phyloP scores from a whole-genome alignment of 1,139 yeast genomes.

The Spencermartinsiella ligniputridi region DNA sequence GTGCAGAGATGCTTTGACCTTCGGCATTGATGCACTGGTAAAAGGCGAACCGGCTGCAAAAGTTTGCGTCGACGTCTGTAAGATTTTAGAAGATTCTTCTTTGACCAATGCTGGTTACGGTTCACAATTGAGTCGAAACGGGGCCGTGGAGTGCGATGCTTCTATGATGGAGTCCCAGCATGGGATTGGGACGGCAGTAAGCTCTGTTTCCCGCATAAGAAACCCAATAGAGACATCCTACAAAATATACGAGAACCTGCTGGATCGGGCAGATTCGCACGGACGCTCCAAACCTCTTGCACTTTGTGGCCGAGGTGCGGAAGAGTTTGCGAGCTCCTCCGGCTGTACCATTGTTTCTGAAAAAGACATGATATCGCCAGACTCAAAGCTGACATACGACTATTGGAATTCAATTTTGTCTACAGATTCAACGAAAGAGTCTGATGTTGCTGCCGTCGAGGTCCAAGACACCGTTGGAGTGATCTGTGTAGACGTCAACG shows the following conservation, averaged over 20 bases:
- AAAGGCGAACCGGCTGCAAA: constrained; percentile 14
- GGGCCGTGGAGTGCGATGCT: constrained; percentile 53
- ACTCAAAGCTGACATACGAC: constrained; percentile 17
- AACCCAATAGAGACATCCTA: constrained; percentile 31
- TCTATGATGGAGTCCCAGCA: constrained; percentile 25
- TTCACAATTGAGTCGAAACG: constrained; percentile 45
- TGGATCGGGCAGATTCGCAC: constrained; percentile 14
- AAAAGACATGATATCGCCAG: constrained; percentile 20
- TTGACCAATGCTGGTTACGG: constrained; percentile 58
- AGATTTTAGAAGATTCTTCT: constrained; percentile 41
- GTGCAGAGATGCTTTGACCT: constrained; percentile 19
- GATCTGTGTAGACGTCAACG: constrained; percentile 29
- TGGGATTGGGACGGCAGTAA: constrained; percentile 27
- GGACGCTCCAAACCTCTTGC: constrained; percentile 35
- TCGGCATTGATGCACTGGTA: constrained; percentile 23
- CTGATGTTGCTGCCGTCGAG: not conserved
- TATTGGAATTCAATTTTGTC: constrained; percentile 19
- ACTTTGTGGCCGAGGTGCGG: constrained; percentile 35
- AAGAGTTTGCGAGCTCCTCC: constrained; percentile 22
- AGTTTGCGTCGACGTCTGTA: constrained; percentile 27
- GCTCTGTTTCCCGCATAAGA: constrained; percentile 28
- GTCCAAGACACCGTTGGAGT: constrained; percentile 38
- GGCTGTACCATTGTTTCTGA: constrained; percentile 15
- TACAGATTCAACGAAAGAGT: constrained; percentile 1
- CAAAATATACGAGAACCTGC: constrained; percentile 14